Evolutionary conservation across 129 eudicot genomes (phyloP), one percentile per base, ranked within the genome.

Genomic region (Arctium minus): DNA sequence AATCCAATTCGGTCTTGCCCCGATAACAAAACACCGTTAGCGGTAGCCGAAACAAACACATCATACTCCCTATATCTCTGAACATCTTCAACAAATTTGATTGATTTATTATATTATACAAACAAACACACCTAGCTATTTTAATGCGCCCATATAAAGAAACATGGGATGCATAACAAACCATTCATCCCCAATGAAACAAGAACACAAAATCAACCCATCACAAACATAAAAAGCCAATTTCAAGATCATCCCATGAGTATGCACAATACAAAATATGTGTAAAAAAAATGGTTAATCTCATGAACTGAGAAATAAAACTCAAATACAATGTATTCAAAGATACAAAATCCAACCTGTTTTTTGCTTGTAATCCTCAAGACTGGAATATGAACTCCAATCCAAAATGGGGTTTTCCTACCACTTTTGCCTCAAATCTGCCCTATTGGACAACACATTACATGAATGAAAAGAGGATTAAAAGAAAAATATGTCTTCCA

Each of bases 221-320:
- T 18, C 37, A 30, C 27, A 17, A 37, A 38, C 29, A 72, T 72
- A 74, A 42, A 68, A 65, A 46, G 46, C 31, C 37, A 17, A 75
- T 6, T 60, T 35, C 3, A 74, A 74, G 67, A 30, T 3, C 42
- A 73, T 81, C 32, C 11, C 39, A 31, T 69, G 75, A 42, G 69
- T 30, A 37, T 38, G 31, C 39, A 60, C 36, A 73, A 22, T 4
- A 73, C 80, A 82, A 44, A 78, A n/a, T 29, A 53, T 15, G n/a
- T 65, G 72, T 84, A 84, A 84, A 79, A 84, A 79, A 79, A 84
- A 84, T 84, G 84, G 80, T 79, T 84, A 74, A 84, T 84, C 81
- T 84, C 72, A 84, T 39, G 40, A 75, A 84, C 80, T 79, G 70
- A 74, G 80, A 84, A 84, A 73, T 40, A 35, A 13, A 60, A 78